Evolutionary conservation across 1,139 yeast genomes (phyloP).

Genomic region (Debaryomyces coudertii): DNA sequence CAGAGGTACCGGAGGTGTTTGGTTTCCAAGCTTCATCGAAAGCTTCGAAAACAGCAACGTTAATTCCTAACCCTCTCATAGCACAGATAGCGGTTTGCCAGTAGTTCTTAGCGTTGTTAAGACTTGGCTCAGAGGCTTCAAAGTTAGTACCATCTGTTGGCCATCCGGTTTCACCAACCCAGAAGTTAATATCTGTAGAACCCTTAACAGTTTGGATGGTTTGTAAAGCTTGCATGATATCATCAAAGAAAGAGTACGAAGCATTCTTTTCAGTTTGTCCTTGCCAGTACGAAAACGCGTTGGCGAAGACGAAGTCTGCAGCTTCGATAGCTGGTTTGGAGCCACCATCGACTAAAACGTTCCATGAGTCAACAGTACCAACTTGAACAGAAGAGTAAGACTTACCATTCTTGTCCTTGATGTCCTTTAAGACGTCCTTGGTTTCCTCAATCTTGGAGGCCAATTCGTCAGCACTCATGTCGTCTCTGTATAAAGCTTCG

Average conservation of each 20-base stretch:
- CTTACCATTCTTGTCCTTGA: slow-evolving; percentile 80
- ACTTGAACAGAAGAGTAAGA: slow-evolving; percentile 73
- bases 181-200: slow-evolving; percentile 78
- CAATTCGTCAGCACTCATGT: slow-evolving; percentile 68
- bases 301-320: slow-evolving; percentile 83
- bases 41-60: slow-evolving; percentile 91
- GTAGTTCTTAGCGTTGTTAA: slow-evolving; percentile 71
- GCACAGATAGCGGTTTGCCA: slow-evolving; percentile 92
- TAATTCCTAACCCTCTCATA: slow-evolving; percentile 92
- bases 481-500: slow-evolving; percentile 87
- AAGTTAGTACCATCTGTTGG: slow-evolving; percentile 84
- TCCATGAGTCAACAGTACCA: slow-evolving; percentile 97
- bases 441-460: slow-evolving; percentile 64
- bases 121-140: slow-evolving; percentile 65
- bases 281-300: slow-evolving; percentile 98
- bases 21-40: slow-evolving; percentile 97
- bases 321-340: slow-evolving; percentile 71
- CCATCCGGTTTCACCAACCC: slow-evolving; percentile 99
- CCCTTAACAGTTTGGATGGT: slow-evolving; percentile 84
- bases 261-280: slow-evolving; percentile 84
- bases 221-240: slow-evolving; percentile 94
- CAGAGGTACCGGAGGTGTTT: slow-evolving; percentile 77
- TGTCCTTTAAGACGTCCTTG: slow-evolving; percentile 56
- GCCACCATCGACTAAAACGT: slow-evolving; percentile 79
- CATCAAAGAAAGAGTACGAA: slow-evolving; percentile 89